Evolutionary conservation across 805 yeast genomes (phyloP), one percentile per base, ranked within the genome.

Genomic region (Kazachstania martiniae): DNA sequence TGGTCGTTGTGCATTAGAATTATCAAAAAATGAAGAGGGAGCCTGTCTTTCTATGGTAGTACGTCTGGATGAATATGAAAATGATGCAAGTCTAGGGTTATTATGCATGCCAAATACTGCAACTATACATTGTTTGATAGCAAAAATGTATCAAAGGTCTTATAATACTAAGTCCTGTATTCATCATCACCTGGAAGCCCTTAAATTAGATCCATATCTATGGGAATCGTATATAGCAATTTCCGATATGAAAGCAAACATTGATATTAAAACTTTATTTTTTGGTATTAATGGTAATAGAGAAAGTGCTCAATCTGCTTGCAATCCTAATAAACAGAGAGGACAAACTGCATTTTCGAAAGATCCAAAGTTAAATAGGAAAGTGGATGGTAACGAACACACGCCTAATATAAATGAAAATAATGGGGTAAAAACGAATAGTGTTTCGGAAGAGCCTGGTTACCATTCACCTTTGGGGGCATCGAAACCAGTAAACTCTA

Each of bases 201-300:
- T 85, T 35, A 72, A 74, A 37, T 58, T 66, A 40, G 82, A 91
- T 50, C 95, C 94, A 12, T 83, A 65, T 49, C 66, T 85, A 25
- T 85, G 91, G 71, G 95, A 85, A 49, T 85, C 95, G 0, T 76
- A 84, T 41, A 84, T 77, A 42, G 77, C 77, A 27, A 60, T 91
- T 29, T 74, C 85, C 45, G 65, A 66, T 29, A 60, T 79, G 58
- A 91, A 94, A 9, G 83, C 79, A 13, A 70, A 70, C 36, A 66
- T 85, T 13, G 72, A 74, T 36, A 33, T 49, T 26, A 42, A 45
- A 21, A 34, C 38, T 18, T 30, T 49, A 28, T 49, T 38, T 19
- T 34, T 34, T 19, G 32, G 23, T 3, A 6, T 22, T 3, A 19
- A 26, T 18, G n/a, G n/a, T 6, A 23, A 25, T 5, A n/a, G n/a